phyloP scores from a whole-genome alignment of 2,329 filamentous ascomycete genomes.

The Aureobasidium sp. region DNA sequence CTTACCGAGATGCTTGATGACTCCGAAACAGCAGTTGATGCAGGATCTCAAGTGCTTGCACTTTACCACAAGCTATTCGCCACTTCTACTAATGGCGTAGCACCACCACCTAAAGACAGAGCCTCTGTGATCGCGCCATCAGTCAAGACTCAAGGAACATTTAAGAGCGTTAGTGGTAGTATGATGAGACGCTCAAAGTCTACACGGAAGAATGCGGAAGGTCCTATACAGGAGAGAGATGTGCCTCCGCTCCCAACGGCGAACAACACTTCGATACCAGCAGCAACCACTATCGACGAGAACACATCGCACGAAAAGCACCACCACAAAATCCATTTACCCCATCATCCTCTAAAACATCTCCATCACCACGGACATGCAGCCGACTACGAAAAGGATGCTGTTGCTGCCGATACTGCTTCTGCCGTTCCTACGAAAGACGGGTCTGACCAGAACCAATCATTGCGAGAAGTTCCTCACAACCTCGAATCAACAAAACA shows the following conservation, averaged over 20 bases:
- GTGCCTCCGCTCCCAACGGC: constrained; percentile 15
- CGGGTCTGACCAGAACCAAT: constrained; percentile 24
- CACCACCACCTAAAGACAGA: constrained; percentile 39
- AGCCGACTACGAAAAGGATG: not conserved
- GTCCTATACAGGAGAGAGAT: constrained; percentile 22
- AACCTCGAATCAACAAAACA: constrained; percentile 30
- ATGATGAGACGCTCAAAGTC: constrained; percentile 63
- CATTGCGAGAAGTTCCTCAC: constrained; percentile 34
- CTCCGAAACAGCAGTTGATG: constrained; percentile 77
- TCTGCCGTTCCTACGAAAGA: constrained; percentile 14
- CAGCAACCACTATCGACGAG: constrained; percentile 67
- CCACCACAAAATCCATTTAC: constrained; percentile 32
- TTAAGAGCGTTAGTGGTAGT: constrained; percentile 57
- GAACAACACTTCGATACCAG: constrained; percentile 51
- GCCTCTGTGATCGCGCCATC: constrained; percentile 21
- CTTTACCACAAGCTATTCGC: constrained; percentile 79
- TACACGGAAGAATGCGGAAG: constrained; percentile 38
- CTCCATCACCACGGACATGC: constrained; percentile 19
- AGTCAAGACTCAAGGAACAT: constrained; percentile 27
- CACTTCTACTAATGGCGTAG: constrained; percentile 42
- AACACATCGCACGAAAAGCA: constrained; percentile 29
- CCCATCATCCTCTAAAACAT: constrained; percentile 30
- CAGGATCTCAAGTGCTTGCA: constrained; percentile 74
- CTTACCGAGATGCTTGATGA: constrained; percentile 79
- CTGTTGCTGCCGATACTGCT: not conserved